Evolutionary conservation across 1,284 basidiomycete genomes (phyloP).

Genomic region (Pseudozyma sp.): DNA sequence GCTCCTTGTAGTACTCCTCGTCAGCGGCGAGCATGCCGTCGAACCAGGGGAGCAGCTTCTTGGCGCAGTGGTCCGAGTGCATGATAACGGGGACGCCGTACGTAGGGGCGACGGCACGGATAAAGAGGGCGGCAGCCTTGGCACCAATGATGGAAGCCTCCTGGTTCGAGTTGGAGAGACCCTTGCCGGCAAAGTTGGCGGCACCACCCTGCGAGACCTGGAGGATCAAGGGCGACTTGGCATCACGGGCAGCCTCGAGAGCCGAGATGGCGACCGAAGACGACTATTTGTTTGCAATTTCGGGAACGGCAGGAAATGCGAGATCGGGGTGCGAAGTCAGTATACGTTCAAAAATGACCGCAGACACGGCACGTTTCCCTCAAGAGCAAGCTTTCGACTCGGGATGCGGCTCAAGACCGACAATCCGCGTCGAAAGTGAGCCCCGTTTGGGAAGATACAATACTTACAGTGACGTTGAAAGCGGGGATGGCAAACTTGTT

Average conservation of each 20-base stretch:
- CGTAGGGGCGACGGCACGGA: conserved; percentile 80
- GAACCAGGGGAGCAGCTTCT: conserved; percentile 99
- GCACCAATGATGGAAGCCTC: conserved; percentile 95
- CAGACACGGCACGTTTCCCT: too few relatives aligned
- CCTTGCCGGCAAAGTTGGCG: conserved; percentile 97
- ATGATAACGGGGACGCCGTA: conserved; percentile 83
- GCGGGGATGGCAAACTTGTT: conserved; percentile 68
- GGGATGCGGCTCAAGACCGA: too few relatives aligned
- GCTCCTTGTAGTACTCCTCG: conserved; percentile 88
- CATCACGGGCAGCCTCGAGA: conserved; percentile 73
- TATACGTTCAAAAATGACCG: background rate
- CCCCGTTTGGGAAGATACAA: background rate
- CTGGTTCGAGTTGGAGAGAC: conserved; percentile 92
- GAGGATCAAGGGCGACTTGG: conserved; percentile 97
- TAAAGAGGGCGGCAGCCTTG: conserved; percentile 89
- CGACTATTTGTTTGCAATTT: conserved; percentile 22
- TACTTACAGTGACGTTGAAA: conserved; percentile 66
- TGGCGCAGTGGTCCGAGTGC: conserved; percentile 98
- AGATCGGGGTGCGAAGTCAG: background rate
- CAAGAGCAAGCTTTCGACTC: too few relatives aligned
- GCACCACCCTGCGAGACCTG: conserved; percentile 97
- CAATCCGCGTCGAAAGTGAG: too few relatives aligned
- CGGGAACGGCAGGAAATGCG: background rate
- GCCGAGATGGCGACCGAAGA: conserved; percentile 66
- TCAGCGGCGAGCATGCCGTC: conserved; percentile 99